Evolutionary conservation across 2,329 filamentous ascomycete genomes (phyloP).

Genomic region (Nigrospora sphaerica): DNA sequence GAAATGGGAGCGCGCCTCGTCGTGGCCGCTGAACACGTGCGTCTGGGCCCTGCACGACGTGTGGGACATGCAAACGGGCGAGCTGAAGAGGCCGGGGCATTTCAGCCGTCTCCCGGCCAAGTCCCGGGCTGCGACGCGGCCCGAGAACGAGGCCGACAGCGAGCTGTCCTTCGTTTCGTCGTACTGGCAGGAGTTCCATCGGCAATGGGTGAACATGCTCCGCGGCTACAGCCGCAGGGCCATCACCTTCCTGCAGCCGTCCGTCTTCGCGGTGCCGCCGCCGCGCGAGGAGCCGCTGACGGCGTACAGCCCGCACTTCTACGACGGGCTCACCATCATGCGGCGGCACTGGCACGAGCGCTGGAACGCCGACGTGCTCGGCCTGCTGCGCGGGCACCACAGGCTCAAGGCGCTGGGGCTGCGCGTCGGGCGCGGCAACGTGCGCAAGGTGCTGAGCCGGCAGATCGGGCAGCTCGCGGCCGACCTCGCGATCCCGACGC

Average conservation of each 20-base stretch:
- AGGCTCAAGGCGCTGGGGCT: conserved; percentile 11
- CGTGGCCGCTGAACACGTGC: conserved; percentile 12
- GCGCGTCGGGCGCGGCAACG: conserved; percentile 9
- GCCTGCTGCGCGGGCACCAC: conserved; percentile 13
- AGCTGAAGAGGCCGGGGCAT: conserved; percentile 9
- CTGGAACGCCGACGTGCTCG: conserved; percentile 16
- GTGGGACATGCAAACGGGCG: conserved; percentile 10
- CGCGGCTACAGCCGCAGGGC: conserved; percentile 5
- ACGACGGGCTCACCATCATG: conserved; percentile 16
- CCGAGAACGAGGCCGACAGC: conserved; percentile 5
- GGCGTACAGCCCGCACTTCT: conserved; percentile 16
- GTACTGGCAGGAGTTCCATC: conserved; percentile 13
- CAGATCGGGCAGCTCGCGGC: conserved; percentile 11
- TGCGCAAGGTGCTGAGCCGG: conserved; percentile 9
- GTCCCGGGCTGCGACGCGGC: neutral
- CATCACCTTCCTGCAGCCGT: conserved; percentile 12
- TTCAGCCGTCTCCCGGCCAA: conserved; percentile 8
- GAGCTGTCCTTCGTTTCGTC: conserved; percentile 11
- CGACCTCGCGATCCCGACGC: conserved; percentile 9
- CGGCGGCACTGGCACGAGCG: conserved; percentile 14
- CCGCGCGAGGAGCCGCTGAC: conserved; percentile 5
- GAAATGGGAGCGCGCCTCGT: conserved; percentile 7
- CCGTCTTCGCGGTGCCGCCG: conserved; percentile 12
- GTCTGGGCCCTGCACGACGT: conserved; percentile 17
- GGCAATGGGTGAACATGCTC: conserved; percentile 8